These are phyloP conservation scores for Boletus pseudopeckii DNA, from an alignment of 768 basidiomycete species.

Conservation along the genomic window DNA sequence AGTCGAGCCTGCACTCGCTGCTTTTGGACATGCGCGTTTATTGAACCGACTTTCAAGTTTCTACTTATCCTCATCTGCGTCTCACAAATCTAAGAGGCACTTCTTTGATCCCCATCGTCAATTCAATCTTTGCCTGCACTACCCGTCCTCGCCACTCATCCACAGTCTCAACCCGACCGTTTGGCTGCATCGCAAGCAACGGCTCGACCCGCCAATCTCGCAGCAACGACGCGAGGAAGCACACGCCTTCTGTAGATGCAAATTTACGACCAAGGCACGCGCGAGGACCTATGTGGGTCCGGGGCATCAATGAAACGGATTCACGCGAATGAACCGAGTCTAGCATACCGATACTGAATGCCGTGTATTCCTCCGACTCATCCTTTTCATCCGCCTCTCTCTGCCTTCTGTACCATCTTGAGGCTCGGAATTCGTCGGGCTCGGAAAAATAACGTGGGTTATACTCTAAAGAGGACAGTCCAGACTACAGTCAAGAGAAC, in stretches of 20 bases:
- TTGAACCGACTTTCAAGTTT: too few relatives aligned
- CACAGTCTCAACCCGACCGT: constrained; percentile 14
- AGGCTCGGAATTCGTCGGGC: constrained; percentile 35
- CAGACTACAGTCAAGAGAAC: neutral
- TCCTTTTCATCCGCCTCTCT: constrained; percentile 3
- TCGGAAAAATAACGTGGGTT: constrained; percentile 36
- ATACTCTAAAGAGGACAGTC: constrained; percentile 31
- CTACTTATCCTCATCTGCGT: neutral
- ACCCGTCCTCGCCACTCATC: constrained; percentile 26
- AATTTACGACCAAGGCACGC: constrained; percentile 55
- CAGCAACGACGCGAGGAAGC: constrained; percentile 49
- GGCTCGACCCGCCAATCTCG: constrained; percentile 54
- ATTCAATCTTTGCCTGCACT: constrained; percentile 11
- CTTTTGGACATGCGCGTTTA: constrained; percentile 11
- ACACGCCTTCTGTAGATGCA: constrained; percentile 49
- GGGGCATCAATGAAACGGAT: neutral
- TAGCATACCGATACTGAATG: constrained; percentile 23
- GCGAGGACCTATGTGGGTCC: constrained; percentile 39
- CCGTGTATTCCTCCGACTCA: constrained; percentile 20
- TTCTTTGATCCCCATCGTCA: constrained; percentile 19
- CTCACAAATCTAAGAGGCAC: constrained; percentile 24
- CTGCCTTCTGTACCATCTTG: constrained; percentile 35
- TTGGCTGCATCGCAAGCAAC: constrained; percentile 24
- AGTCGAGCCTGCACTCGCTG: neutral
- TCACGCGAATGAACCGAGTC: neutral